phyloP scores from a whole-genome alignment of 192 early-diverging fungal genomes.

The Nowakowskiella sp. region DNA sequence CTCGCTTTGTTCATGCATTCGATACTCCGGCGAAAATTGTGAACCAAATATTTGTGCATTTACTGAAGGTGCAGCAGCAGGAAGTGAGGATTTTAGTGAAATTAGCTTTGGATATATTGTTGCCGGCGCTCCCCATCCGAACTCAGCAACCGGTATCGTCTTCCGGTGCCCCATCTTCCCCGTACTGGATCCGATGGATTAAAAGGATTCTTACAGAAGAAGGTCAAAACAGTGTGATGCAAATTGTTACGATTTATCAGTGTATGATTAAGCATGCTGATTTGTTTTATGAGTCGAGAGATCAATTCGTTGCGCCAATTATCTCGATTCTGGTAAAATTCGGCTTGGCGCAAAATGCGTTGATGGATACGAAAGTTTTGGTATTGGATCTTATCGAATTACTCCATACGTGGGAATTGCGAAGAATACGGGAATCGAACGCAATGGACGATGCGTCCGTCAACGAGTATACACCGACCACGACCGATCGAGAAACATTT shows the following conservation, averaged over 20 bases:
- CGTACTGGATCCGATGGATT: constrained; percentile 81
- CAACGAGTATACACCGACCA: not conserved
- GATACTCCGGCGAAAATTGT: constrained; percentile 83
- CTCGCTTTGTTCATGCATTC: constrained; percentile 87
- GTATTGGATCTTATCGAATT: constrained; percentile 87
- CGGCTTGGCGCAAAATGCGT: constrained; percentile 75
- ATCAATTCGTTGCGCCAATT: constrained; percentile 86
- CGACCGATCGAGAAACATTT: too few relatives aligned
- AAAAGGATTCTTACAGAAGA: constrained; percentile 88
- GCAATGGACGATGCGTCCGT: constrained; percentile 18
- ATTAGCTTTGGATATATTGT: constrained; percentile 87
- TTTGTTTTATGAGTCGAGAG: constrained; percentile 81
- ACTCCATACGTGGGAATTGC: constrained; percentile 83
- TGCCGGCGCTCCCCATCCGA: constrained; percentile 72
- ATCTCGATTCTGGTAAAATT: constrained; percentile 78
- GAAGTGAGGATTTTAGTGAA: constrained; percentile 83
- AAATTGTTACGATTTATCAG: constrained; percentile 87
- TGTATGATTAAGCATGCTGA: constrained; percentile 79
- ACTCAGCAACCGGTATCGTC: not conserved
- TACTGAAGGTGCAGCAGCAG: constrained; percentile 81
- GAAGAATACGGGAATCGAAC: constrained; percentile 39
- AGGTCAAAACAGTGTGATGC: constrained; percentile 73
- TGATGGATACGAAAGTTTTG: constrained; percentile 72
- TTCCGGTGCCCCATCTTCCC: constrained; percentile 27
- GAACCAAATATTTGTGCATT: constrained; percentile 75